Evolutionary conservation across 2,329 filamentous ascomycete genomes (phyloP), one percentile per base, ranked within the genome.

Genomic region (Beauveria australis): DNA sequence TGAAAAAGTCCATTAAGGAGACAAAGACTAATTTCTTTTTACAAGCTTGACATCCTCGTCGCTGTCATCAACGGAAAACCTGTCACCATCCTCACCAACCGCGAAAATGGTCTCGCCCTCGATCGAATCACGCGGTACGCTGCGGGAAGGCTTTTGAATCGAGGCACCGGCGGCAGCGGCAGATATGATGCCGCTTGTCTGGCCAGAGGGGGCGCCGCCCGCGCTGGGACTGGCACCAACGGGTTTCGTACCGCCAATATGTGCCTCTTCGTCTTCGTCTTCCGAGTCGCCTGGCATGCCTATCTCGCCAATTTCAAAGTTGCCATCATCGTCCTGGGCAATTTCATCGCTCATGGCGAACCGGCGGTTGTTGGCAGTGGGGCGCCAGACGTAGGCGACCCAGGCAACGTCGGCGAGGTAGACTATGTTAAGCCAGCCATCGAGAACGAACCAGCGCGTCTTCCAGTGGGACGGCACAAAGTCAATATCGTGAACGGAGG

Each of bases 291-390:
- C 86, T 3, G 83, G 83, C 55, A 91, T 89, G 56, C 91, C 91
- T 64, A 99, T 89, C 61, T 94, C 94, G 53, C 89, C 89, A 71
- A 99, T 95, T 71, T 97, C 94, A 72, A 99, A 99, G 51, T 80
- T 84, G 41, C 94, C 94, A 70, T 97, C 93, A 67, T 99, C 94
- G 69, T 99, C 94, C 82, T 97, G 94, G 3, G 94, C 93, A 70
- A 99, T 88, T 84, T 99, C 94, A 70, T 99, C 94, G 76, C 91
- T 96, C 94, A 99, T 99, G 64, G 94, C 94, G 69, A 99, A 99
- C 61, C 94, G 86, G 67, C 92, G 85, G 77, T 99, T 99, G 76
- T 99, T 97, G 57, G 89, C 92, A 24, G 93, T 97, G 7, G 94
- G 94, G 53, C 94, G 83, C 94, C 94, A 99, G 58, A 99, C 81